phyloP scores from a whole-genome alignment of 2,329 filamentous ascomycete species.

The Volutella citrinella region DNA sequence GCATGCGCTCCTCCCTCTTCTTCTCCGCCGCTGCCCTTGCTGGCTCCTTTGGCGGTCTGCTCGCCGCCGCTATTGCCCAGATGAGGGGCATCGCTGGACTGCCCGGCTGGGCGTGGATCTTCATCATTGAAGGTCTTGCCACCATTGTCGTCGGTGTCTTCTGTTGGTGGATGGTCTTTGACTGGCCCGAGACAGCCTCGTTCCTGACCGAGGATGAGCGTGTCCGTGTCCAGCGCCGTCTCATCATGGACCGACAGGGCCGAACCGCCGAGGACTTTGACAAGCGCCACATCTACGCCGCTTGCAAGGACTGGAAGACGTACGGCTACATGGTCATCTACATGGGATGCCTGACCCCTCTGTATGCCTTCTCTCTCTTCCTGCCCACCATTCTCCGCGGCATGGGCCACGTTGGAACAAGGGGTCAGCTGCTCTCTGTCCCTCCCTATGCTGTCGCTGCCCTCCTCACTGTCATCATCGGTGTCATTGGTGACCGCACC shows the following conservation, averaged over 20 bases:
- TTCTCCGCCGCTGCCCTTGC: constrained; percentile 76
- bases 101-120: constrained; percentile 60
- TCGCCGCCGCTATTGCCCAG: constrained; percentile 65
- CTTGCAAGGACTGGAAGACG: constrained; percentile 77
- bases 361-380: constrained; percentile 55
- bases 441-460: constrained; percentile 61
- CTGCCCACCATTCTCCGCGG: constrained; percentile 53
- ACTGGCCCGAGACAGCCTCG: constrained; percentile 71
- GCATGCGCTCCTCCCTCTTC: constrained; percentile 68
- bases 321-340: constrained; percentile 46
- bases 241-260: constrained; percentile 66
- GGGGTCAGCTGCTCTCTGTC: constrained; percentile 55
- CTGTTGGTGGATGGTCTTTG: constrained; percentile 72
- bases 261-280: constrained; percentile 68
- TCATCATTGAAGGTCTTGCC: constrained; percentile 64
- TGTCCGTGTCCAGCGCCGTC: constrained; percentile 62
- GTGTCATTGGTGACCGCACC: constrained; percentile 64
- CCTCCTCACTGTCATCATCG: constrained; percentile 59
- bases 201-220: constrained; percentile 69
- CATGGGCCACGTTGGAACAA: constrained; percentile 33
- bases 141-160: constrained; percentile 63
- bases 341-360: constrained; percentile 45
- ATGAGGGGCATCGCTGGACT: constrained; percentile 59
- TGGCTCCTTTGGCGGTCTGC: constrained; percentile 68
- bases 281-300: constrained; percentile 66